Percentiles rank a stretch among this genome's conserved stretches.
These are phyloP conservation scores for Naganishia antarctica DNA, from an alignment of 768 basidiomycete species.

Conservation along the genomic window DNA sequence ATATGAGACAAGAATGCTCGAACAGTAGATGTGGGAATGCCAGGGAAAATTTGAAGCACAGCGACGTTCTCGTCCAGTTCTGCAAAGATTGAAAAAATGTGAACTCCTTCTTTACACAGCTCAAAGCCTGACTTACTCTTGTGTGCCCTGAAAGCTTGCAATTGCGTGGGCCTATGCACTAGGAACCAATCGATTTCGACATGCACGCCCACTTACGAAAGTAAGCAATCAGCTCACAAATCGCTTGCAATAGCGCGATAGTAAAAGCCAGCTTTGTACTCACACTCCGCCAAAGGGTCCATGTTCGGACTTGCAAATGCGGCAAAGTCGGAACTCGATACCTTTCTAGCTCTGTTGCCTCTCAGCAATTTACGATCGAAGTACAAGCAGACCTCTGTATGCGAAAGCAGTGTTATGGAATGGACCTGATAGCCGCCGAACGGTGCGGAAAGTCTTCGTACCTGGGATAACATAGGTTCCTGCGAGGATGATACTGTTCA, in stretches of 20 bases:
- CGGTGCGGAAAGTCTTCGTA: constrained; percentile 39
- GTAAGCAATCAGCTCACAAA: neutral
- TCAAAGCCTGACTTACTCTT: constrained; percentile 55
- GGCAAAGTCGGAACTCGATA: constrained; percentile 73
- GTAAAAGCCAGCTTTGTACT: constrained; percentile 52
- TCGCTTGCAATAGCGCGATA: neutral
- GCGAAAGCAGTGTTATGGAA: constrained; percentile 18
- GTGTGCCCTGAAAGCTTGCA: constrained; percentile 73
- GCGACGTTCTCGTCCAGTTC: constrained; percentile 26
- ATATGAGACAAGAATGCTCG: constrained; percentile 65
- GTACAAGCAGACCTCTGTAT: constrained; percentile 55
- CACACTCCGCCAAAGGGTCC: constrained; percentile 72
- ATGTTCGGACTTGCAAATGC: constrained; percentile 85
- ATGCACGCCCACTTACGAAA: constrained; percentile 1
- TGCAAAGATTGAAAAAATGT: neutral
- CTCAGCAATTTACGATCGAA: constrained; percentile 85
- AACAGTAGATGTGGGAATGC: constrained; percentile 69
- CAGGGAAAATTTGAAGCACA: constrained; percentile 63
- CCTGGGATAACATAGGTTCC: constrained; percentile 90
- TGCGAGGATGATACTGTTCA: constrained; percentile 81
- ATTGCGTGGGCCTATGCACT: constrained; percentile 73
- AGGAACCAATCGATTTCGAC: constrained; percentile 69
- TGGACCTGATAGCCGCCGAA: neutral
- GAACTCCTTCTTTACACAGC: too few relatives aligned
- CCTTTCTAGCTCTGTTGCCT: constrained; percentile 53